Base-by-base conservation (phyloP, 208 protist genomes). In the Acanthamoeba sp. region DNA sequence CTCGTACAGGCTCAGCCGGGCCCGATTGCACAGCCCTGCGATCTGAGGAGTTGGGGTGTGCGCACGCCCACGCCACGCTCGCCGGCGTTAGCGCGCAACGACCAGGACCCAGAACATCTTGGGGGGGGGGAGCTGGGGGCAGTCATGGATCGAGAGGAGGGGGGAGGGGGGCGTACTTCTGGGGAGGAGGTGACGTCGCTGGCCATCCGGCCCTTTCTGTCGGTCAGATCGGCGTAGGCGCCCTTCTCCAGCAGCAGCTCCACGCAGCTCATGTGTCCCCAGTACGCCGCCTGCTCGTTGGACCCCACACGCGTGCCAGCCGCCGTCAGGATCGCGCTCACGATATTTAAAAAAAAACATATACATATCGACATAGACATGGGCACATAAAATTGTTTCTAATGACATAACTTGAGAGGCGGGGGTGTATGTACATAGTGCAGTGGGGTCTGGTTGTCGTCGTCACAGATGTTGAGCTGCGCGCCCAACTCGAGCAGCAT, bases 151-250 rank as follows among this genome's bases (percentile, higher is more conserved):
- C 6, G 6, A 48, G 10, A 48, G 45, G 3, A 48, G 45, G 45
- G 10, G 45, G 2, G 22, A 27, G 18, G 48, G 48, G 6, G 22
- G 29, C 62, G 66, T 36, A 40, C 66, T n/a, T 76, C 66, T 2
- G 66, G 6, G 10, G 66, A 76, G 12, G 66, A 76, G 32, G 66
- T 36, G 66, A 76, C 18, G 16, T 76, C 66, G 62, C 66, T 76
- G 66, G 66, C 66, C 66, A 76, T 76, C 5, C 66, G 27, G 34
- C 66, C 66, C 18, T 76, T 76, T 10, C n/a, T 10, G 66, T 76
- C 66, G 66, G 66, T 76, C 66, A 76, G 66, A n/a, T 76, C 66
- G 66, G 66, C 66, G 34, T 38, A 76, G 32, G 66, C 66, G 27
- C 66, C 66, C n/a, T 22, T n/a, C 66, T 76, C 66, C 27, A 76